These are phyloP conservation scores for Syzygium aqueum DNA, from an alignment of 345 rosid genomes.

Conservation along the genomic window DNA sequence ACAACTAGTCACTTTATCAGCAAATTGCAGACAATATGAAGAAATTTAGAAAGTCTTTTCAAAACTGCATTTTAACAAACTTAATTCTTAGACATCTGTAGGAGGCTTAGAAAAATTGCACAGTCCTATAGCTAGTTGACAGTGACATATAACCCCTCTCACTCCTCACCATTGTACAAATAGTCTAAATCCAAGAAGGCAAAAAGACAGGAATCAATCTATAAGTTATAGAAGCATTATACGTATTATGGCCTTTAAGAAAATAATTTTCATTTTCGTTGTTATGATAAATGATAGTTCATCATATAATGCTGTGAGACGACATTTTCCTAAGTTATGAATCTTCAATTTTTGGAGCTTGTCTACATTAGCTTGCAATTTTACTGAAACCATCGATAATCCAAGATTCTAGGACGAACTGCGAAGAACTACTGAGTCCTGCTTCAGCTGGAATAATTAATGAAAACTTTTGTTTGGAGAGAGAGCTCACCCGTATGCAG, in stretches of 20 bases:
- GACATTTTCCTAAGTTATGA: background rate
- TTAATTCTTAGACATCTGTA: background rate
- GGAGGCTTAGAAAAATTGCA: background rate
- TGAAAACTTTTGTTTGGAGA: background rate
- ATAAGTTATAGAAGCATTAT: background rate
- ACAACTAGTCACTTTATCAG: constrained; percentile 32
- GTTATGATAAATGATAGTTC: background rate
- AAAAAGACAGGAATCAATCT: background rate
- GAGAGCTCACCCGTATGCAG: constrained; percentile 60
- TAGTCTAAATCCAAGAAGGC: background rate
- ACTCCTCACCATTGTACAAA: background rate
- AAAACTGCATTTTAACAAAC: background rate
- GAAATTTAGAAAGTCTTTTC: background rate
- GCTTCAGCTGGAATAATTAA: background rate
- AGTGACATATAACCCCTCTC: background rate
- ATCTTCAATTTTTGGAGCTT: background rate
- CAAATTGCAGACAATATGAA: constrained; percentile 11
- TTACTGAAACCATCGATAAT: background rate
- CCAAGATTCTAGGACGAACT: background rate
- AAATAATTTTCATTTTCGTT: background rate
- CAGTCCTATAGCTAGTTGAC: background rate
- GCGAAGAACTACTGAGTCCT: background rate
- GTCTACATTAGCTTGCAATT: background rate
- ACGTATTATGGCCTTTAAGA: background rate
- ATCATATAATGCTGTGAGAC: background rate